phyloP scores from a whole-genome alignment of 441 rosid species.

The Hypseocharis bilobata region DNA sequence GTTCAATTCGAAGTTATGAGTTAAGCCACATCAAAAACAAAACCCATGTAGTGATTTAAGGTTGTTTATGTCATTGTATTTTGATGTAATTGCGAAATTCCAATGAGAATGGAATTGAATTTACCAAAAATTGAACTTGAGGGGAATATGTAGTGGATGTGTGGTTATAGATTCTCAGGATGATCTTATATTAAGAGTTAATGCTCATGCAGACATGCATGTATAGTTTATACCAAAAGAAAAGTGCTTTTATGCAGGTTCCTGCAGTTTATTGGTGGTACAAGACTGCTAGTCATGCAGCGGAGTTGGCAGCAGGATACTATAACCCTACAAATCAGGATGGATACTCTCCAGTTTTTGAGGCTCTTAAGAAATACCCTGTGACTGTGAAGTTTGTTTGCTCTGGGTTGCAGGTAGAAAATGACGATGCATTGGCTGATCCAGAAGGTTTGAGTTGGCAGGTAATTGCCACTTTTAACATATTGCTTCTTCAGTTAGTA shows the following conservation, averaged over 20 bases:
- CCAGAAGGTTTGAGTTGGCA: constrained; percentile 71
- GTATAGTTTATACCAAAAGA: not conserved
- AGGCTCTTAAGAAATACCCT: constrained; percentile 48
- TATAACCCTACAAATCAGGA: constrained; percentile 58
- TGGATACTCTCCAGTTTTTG: constrained; percentile 53
- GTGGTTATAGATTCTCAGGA: not conserved
- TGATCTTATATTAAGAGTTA: not conserved
- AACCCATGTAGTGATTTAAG: constrained; percentile 11
- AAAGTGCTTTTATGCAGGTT: constrained; percentile 36
- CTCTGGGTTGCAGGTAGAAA: constrained; percentile 39
- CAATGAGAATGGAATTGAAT: constrained; percentile 3
- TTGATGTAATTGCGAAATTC: not conserved
- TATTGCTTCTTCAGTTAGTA: constrained; percentile 7
- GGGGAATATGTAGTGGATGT: constrained; percentile 11
- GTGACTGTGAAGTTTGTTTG: constrained; percentile 50
- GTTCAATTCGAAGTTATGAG: not conserved
- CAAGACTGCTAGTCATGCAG: constrained; percentile 61
- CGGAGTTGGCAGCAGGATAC: constrained; percentile 66
- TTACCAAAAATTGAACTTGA: not conserved
- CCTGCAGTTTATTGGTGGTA: constrained; percentile 68
- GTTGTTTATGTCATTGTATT: not conserved
- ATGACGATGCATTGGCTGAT: constrained; percentile 48
- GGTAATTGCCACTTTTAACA: constrained; percentile 29
- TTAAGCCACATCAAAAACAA: constrained; percentile 2
- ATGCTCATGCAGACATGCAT: not conserved